Conservation (phyloP, 345 rosid genomes). For the Eutrema japonicum region DNA sequence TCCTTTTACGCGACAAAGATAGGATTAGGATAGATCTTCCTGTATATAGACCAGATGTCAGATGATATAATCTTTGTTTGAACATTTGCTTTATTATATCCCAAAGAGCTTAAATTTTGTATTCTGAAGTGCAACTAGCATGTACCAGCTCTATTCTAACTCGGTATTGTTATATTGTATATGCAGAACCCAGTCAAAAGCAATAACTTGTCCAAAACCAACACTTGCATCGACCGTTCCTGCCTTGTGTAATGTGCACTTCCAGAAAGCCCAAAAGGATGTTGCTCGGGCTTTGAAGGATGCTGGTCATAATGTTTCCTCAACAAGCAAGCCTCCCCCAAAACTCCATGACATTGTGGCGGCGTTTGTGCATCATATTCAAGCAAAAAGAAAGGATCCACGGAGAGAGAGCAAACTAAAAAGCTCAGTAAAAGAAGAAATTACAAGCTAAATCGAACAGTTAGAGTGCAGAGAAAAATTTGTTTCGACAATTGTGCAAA, state of each 20-base stretch:
- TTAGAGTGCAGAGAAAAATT: slow-evolving; percentile 7
- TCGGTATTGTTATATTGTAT: slow-evolving; percentile 8
- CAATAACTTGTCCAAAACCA: slow-evolving; percentile 79
- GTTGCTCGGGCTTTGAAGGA: slow-evolving; percentile 68
- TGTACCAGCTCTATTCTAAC: slow-evolving; percentile 21
- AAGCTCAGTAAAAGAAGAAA: slow-evolving; percentile 50
- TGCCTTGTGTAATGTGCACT: slow-evolving; percentile 64
- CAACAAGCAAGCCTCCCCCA: slow-evolving; percentile 65
- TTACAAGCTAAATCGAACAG: slow-evolving; percentile 33
- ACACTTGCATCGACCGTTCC: slow-evolving; percentile 66
- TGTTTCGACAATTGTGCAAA: slow-evolving; percentile 23
- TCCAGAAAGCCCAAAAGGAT: slow-evolving; percentile 74
- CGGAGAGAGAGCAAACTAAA: slow-evolving; percentile 39
- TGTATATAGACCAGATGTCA: neutral
- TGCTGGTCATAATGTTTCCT: slow-evolving; percentile 70
- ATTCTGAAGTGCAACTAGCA: neutral
- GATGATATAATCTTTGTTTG: neutral
- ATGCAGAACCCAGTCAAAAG: slow-evolving; percentile 68
- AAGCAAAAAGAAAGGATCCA: slow-evolving; percentile 64
- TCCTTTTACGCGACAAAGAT: neutral
- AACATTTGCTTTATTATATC: neutral
- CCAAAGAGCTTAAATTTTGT: neutral
- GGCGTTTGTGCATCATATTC: slow-evolving; percentile 73
- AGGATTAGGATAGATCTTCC: slow-evolving; percentile 1
- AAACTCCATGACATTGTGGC: slow-evolving; percentile 74